These are phyloP conservation scores for Ceratocystis cubensis DNA, from an alignment of 2,329 filamentous ascomycete species.

Conservation along the genomic window DNA sequence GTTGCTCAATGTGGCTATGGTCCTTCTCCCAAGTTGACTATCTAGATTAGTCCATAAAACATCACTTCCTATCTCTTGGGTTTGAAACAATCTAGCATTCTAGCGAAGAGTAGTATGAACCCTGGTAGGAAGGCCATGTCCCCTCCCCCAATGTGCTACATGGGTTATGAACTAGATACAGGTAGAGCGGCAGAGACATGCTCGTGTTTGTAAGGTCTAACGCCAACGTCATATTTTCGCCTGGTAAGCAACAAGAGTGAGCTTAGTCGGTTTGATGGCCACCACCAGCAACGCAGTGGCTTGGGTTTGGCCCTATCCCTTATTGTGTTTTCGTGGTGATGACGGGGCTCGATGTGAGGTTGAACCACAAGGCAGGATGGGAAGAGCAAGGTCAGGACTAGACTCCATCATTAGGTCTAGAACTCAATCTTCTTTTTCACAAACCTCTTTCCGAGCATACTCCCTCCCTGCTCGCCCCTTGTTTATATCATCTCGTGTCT, in stretches of 20 bases:
- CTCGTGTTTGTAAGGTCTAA: no score
- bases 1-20: background rate
- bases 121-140: background rate
- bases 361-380: background rate
- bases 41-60: background rate
- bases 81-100: background rate
- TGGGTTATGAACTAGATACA: no score
- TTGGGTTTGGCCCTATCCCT: background rate
- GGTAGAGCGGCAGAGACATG: no score
- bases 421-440: background rate
- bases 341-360: background rate
- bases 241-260: no score
- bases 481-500: background rate
- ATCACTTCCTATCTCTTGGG: background rate
- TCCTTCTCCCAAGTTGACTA: background rate
- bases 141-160: no score
- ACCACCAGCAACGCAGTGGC: background rate
- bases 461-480: background rate
- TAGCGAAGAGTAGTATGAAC: background rate
- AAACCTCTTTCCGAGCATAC: background rate
- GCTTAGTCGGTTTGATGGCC: background rate
- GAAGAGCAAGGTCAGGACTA: background rate
- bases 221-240: no score
- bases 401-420: background rate
- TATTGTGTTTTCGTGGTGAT: background rate